Percentiles rank a stretch among this genome's conserved stretches.
phyloP scores from a whole-genome alignment of 2,329 filamentous ascomycete species.

The Ceratocystis destructans region DNA sequence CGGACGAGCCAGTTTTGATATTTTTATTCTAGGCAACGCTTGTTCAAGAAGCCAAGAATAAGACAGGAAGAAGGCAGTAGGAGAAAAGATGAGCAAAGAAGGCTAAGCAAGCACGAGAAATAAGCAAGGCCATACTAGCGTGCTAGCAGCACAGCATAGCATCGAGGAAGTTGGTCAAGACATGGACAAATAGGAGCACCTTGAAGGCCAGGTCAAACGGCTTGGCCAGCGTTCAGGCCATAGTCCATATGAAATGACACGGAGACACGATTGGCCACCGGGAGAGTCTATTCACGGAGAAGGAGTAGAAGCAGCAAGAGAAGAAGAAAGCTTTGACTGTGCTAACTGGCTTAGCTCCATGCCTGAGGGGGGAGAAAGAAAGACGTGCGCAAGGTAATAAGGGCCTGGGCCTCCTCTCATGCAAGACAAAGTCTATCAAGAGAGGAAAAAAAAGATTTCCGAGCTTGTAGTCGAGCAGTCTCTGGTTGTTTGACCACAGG shows the following conservation, averaged over 20 bases:
- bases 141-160: background rate
- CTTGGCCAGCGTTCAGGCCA: background rate
- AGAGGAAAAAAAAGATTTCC: background rate
- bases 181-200: background rate
- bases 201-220: background rate
- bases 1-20: background rate
- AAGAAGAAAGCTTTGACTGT: constrained; percentile 3
- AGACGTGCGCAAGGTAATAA: background rate
- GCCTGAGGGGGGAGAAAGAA: background rate
- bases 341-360: background rate
- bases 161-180: background rate
- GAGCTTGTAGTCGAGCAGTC: background rate
- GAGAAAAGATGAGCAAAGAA: background rate
- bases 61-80: background rate
- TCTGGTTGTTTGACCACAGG: background rate
- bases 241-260: background rate
- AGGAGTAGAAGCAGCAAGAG: constrained; percentile 5
- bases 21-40: background rate
- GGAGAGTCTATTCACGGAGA: background rate
- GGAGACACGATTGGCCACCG: background rate
- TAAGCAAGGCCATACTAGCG: background rate
- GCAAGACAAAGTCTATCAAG: background rate
- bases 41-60: background rate
- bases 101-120: background rate
- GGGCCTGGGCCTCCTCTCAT: background rate